phyloP scores from a whole-genome alignment of 176 grass and related monocot genomes.

The Oryza nivara region DNA sequence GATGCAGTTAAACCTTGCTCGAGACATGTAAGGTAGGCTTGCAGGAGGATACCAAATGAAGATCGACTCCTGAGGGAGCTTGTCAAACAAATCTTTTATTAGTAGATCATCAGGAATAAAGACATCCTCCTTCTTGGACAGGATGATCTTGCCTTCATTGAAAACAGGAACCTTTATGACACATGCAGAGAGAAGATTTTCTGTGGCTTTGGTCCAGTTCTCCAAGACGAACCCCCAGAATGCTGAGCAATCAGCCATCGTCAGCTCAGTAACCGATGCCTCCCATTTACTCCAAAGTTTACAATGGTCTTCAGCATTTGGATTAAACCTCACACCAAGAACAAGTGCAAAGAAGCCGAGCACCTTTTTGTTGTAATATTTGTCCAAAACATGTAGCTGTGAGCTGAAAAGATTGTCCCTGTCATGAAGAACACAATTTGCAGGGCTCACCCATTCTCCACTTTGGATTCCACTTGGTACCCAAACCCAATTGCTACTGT shows the following conservation, averaged over 20 bases:
- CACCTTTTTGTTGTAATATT: constrained; percentile 53
- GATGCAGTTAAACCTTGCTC: constrained; percentile 45
- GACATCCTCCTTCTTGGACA: constrained; percentile 46
- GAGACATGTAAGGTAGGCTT: constrained; percentile 20
- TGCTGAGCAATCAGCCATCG: constrained; percentile 42
- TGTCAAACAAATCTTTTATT: constrained; percentile 60
- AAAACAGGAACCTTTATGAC: constrained; percentile 53
- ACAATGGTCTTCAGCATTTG: constrained; percentile 46
- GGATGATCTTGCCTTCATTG: constrained; percentile 29
- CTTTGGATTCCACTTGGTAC: constrained; percentile 28
- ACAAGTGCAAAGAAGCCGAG: constrained; percentile 47
- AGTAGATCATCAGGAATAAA: constrained; percentile 75
- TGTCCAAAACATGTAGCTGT: constrained; percentile 56
- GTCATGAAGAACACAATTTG: constrained; percentile 54
- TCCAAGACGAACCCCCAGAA: constrained; percentile 58
- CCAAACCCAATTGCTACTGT: constrained; percentile 56
- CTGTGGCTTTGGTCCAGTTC: constrained; percentile 35
- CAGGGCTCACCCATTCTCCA: constrained; percentile 60
- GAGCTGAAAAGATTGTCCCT: constrained; percentile 45
- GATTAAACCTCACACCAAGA: constrained; percentile 45
- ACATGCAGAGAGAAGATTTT: constrained; percentile 41
- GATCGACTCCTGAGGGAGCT: constrained; percentile 33
- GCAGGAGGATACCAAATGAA: constrained; percentile 68
- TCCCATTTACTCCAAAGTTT: constrained; percentile 63
- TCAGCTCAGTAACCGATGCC: background rate